Conservation (phyloP, 129 eudicot genomes). For the Flaveria sonorensis region DNA sequence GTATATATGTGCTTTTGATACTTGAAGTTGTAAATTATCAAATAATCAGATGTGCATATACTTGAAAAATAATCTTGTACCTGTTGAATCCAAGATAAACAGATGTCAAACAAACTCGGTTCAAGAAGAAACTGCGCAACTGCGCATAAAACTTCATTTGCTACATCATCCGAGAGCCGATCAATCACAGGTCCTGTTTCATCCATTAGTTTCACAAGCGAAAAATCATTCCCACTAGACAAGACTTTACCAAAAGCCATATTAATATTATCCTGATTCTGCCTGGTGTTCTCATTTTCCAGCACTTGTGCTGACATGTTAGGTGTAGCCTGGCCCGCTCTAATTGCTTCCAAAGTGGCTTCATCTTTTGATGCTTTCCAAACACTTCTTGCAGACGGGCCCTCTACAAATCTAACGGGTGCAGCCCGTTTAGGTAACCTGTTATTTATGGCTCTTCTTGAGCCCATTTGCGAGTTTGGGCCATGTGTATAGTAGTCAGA, state of each 20-base stretch:
- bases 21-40: background rate
- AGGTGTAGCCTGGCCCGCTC: conserved; percentile 55
- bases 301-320: conserved; percentile 59
- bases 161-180: conserved; percentile 72
- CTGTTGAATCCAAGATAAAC: conserved; percentile 97
- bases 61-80: conserved; percentile 36
- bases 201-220: conserved; percentile 89
- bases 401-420: conserved; percentile 77
- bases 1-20: background rate
- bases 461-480: conserved; percentile 49
- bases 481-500: conserved; percentile 52
- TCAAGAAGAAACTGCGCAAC: conserved; percentile 65
- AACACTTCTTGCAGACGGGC: conserved; percentile 94
- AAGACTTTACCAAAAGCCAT: conserved; percentile 73
- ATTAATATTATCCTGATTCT: conserved; percentile 71
- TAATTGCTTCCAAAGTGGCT: conserved; percentile 85
- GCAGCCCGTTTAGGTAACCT: conserved; percentile 55
- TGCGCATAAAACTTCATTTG: conserved; percentile 69
- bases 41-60: background rate
- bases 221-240: conserved; percentile 78
- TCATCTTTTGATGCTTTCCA: conserved; percentile 97
- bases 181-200: conserved; percentile 78
- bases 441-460: conserved; percentile 46
- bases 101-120: conserved; percentile 65
- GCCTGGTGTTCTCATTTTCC: conserved; percentile 52